phyloP scores from a whole-genome alignment of 345 rosid species.

The Pelargonium nanum region DNA sequence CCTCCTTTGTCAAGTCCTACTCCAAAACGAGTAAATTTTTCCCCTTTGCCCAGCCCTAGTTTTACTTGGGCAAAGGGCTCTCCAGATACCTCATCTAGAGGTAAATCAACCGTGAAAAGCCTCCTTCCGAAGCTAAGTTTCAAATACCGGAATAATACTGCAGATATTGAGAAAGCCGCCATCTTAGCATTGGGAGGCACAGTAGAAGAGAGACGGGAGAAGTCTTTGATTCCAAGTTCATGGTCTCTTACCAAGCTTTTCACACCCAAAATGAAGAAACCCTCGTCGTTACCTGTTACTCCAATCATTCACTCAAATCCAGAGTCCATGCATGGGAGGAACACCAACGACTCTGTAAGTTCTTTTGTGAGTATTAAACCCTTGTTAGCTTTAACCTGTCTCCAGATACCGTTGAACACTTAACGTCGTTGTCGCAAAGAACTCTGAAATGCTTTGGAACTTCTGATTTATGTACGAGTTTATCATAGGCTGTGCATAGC shows the following conservation, averaged over 20 bases:
- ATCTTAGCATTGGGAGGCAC: slow-evolving; percentile 54
- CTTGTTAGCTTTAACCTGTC: background rate
- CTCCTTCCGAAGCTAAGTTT: slow-evolving; percentile 74
- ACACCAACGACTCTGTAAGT: slow-evolving; percentile 27
- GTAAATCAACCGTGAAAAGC: slow-evolving; percentile 40
- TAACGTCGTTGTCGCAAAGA: too few species aligned
- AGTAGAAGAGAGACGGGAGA: slow-evolving; percentile 21
- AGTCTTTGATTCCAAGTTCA: slow-evolving; percentile 39
- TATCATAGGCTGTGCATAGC: too few species aligned
- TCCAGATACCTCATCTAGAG: slow-evolving; percentile 30
- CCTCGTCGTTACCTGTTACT: slow-evolving; percentile 65
- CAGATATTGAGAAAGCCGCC: slow-evolving; percentile 72
- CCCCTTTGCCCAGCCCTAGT: slow-evolving; percentile 66
- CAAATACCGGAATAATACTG: slow-evolving; percentile 33
- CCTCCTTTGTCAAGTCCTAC: slow-evolving; percentile 47
- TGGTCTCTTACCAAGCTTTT: slow-evolving; percentile 51
- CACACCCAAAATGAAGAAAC: slow-evolving; percentile 37
- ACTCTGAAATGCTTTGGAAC: too few species aligned
- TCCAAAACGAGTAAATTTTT: slow-evolving; percentile 66
- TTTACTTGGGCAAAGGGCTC: slow-evolving; percentile 24
- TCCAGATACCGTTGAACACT: too few species aligned
- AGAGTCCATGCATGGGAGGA: slow-evolving; percentile 68
- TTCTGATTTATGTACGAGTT: too few species aligned
- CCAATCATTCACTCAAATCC: slow-evolving; percentile 79
- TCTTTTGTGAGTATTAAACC: slow-evolving; percentile 27